Evolutionary conservation across 345 rosid genomes (phyloP).

Genomic region (Hirschfeldia incana): DNA sequence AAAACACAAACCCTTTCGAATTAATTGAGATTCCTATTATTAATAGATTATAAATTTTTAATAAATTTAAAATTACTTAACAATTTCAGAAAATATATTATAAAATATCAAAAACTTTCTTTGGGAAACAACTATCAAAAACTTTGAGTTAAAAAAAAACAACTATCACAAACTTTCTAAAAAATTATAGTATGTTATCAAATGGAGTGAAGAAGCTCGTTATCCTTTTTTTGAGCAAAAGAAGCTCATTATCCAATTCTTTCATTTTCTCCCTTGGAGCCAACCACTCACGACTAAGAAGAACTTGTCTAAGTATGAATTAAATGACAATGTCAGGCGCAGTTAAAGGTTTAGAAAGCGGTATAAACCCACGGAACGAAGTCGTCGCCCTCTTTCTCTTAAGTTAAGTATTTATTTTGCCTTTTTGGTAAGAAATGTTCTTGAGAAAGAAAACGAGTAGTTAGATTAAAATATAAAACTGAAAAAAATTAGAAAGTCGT

Average conservation of each 20-base stretch:
- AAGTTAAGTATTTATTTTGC: conserved; percentile 1
- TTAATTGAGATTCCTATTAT: no score
- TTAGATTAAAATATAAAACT: neutral
- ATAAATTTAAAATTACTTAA: no score
- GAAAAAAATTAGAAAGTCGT: conserved; percentile 8
- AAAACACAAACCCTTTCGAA: no score
- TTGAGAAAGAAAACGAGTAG: neutral
- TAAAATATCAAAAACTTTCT: neutral
- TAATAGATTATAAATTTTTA: no score
- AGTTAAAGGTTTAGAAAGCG: conserved; percentile 3
- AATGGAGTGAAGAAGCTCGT: no score
- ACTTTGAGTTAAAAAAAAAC: no score
- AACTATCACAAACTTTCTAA: neutral
- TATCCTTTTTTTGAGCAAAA: no score
- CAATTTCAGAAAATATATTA: no score
- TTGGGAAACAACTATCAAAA: no score
- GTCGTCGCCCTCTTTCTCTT: conserved; percentile 32
- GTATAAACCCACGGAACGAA: conserved; percentile 29
- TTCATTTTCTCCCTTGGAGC: neutral
- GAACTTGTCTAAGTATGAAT: conserved; percentile 9
- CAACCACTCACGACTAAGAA: conserved; percentile 27
- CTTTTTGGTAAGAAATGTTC: conserved; percentile 24
- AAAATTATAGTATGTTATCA: no score
- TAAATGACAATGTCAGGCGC: conserved; percentile 13
- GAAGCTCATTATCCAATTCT: no score